Evolutionary conservation across 768 basidiomycete genomes (phyloP), one percentile per base, ranked within the genome.

Genomic region (Clavulina sp.): DNA sequence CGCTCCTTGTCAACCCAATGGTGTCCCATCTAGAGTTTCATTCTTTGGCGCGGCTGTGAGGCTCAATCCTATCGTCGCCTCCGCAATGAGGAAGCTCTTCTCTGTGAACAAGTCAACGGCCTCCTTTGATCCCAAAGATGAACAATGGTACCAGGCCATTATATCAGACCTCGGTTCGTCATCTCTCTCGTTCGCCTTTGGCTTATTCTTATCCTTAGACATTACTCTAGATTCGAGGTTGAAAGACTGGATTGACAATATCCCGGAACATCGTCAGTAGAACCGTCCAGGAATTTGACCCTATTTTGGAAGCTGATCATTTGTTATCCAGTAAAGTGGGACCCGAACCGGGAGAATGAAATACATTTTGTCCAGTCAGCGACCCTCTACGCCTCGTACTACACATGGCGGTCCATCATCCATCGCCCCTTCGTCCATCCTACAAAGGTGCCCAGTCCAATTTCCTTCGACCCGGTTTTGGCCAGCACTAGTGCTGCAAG

Each of bases 401-500:
- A 84, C 57, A 69, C 78, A 51, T 66, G 76, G 13, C 77, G 81
- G 62, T 84, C 87, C 55, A 68, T 82, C 33, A 70, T 84, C 34
- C 84, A 87, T 62, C 77, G 84, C 2, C 79, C 83, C 0, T 86
- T 84, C 65, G 77, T 88, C 52, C 80, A 78, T 0, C 73, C 74
- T 0, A 73, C 76, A 2, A 65, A 71, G 41, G 76, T 69, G 54
- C 70, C 70, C 0, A 69, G 73, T 0, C 61, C 65, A 1, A 55
- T 75, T 3, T 68, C 72, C 2, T 76, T 78, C 60, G 80, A 80
- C 5, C 82, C 80, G 0, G 68, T 83, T 19, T 78, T 81, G 0
- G 84, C 82, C 51, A 85, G 80, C 62, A 77, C 80, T n/a, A 88
- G 87, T 54, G 73, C 87, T 0, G 82, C 87, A 1, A 70, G 84